phyloP scores from a whole-genome alignment of 139 green algal species.

The Tetradesmus obliquus region DNA sequence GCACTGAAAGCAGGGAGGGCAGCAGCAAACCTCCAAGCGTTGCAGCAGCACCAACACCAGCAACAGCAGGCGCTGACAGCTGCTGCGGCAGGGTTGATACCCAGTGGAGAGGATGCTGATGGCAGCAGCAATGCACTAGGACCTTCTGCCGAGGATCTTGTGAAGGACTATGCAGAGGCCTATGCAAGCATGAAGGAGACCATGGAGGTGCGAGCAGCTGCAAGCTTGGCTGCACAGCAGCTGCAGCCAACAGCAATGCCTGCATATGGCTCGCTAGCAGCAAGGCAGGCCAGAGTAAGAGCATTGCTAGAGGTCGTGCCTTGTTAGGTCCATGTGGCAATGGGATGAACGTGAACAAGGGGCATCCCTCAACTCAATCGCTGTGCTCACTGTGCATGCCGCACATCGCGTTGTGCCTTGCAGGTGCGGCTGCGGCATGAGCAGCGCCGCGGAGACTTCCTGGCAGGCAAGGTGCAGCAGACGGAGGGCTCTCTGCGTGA shows the following conservation, averaged over 20 bases:
- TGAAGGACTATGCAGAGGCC: constrained; percentile 41
- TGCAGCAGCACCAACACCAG: constrained; percentile 12
- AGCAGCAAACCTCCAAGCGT: neutral
- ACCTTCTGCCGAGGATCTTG: constrained; percentile 19
- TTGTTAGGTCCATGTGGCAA: too few species aligned
- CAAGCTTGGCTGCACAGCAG: neutral
- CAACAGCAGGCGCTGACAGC: neutral
- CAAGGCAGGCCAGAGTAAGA: too few species aligned
- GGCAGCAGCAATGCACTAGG: neutral
- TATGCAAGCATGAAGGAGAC: constrained; percentile 44
- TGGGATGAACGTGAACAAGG: too few species aligned
- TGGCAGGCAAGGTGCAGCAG: constrained; percentile 40
- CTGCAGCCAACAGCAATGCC: neutral
- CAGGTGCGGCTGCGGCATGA: constrained; percentile 37
- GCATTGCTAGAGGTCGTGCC: too few species aligned
- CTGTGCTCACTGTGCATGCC: neutral
- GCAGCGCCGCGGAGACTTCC: constrained; percentile 30
- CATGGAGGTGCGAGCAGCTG: constrained; percentile 18
- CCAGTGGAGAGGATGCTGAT: neutral
- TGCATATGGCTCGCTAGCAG: neutral
- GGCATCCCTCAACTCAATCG: neutral
- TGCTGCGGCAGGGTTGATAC: neutral
- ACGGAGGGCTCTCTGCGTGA: constrained; percentile 16
- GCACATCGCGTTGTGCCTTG: neutral
- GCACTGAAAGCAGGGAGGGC: neutral